Evolutionary conservation across 371 early-diverging fungal species (phyloP), one percentile per base, ranked within the genome.

Genomic region (Mucor racemosus): DNA sequence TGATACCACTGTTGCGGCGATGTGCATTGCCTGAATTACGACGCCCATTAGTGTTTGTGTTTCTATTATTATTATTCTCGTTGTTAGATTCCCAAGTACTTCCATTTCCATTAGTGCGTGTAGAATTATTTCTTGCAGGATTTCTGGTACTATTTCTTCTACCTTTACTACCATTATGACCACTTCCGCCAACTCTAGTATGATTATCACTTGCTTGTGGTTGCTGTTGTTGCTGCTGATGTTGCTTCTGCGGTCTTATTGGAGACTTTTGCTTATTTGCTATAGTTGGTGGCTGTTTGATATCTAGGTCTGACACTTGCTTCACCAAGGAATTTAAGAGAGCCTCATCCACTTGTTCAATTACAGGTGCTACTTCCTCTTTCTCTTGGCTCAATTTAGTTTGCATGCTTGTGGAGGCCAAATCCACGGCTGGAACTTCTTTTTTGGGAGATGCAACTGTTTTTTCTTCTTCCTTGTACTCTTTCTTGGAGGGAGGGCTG

Each of bases 221-320:
- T 5, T 35, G 56, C 15, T 33, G 56, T 3, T 26, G 26, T 26
- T 26, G 26, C 26, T 26, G 1, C n/a, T n/a, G 33, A 4, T 19
- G 19, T 0, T 56, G n/a, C 36, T 56, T 31, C 6, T 56, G 35
- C 7, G 14, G 19, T 56, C 7, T 56, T 1, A 56, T 17, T 7
- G 46, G 9, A 0, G 42, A 11, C 10, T 44, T 60, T 4, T 14
- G 7, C 17, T 60, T 31, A 6, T 60, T 60, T 6, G 8, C 15
- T 26, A 3, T 26, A 7, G 31, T 11, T 8, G 9, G 7, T 19
- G 60, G 46, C 15, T 41, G 58, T 13, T 40, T 60, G 35, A 60
- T 60, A 33, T 60, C 60, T 33, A 60, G 5, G 9, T 60, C 60
- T 0, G 60, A 34, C n/a, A 60, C 60, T 17, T 60, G 60, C 6